Evolutionary conservation across 2,329 filamentous ascomycete species (phyloP), one percentile per base, ranked within the genome.

Genomic region (Aspergillus caelatus): DNA sequence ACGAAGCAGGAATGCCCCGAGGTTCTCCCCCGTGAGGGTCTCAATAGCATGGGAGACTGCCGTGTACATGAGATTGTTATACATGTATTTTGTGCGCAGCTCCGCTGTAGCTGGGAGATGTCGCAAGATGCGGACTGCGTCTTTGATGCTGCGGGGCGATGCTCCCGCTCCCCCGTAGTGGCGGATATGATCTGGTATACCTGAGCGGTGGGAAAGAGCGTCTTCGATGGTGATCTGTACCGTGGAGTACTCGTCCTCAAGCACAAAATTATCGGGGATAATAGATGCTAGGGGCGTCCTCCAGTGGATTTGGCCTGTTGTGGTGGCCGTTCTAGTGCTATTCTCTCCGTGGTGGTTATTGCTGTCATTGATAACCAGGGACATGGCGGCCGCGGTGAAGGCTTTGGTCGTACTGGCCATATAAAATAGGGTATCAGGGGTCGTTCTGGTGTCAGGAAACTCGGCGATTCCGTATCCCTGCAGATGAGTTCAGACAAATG

Each of bases 1-100:
- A 23, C 78, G 71, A 9, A 71, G 73, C 11, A 86, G 70, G 43
- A 83, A 81, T 5, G 77, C 69, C 0, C 77, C 77, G 3, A 86
- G 73, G 34, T 71, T 70, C 12, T 65, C 65, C 0, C 77, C 78
- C 0, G 77, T 79, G 3, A 83, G 61, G 0, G 69, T 78, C 66
- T 85, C 81, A n/a, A 85, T 69, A 1, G 85, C 76, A 65, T 85
- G 75, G 6, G 79, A 79, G 2, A 80, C 76, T 1, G 77, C 77
- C 1, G 75, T 75, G 67, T 78, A 87, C 79, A 86, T 85, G 61
- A 80, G 74, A 69, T 87, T 86, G 69, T 76, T 80, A 69, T 87
- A 86, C 62, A 81, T 76, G 61, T 76, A 85, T 60, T 68, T 75
- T 1, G 78, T 76, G 2, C 85, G 77, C 6, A 83, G 77, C 65